These are phyloP conservation scores for Gossypium herbaceum DNA, from an alignment of 345 rosid genomes.

Conservation along the genomic window DNA sequence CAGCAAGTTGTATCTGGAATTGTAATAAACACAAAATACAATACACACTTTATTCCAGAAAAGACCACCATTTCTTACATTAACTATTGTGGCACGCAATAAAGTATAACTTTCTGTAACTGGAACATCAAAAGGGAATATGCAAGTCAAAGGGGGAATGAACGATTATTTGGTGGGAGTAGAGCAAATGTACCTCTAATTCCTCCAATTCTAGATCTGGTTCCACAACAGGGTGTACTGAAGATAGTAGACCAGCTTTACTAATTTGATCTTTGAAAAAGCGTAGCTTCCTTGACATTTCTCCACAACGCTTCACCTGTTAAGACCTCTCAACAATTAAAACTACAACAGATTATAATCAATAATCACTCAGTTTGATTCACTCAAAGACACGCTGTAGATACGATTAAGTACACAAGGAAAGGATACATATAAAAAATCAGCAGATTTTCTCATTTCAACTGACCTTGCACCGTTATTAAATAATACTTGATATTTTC, in stretches of 20 bases:
- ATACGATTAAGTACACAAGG: not conserved
- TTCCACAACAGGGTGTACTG: slow-evolving; percentile 53
- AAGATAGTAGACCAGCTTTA: slow-evolving; percentile 78
- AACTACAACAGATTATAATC: slow-evolving; percentile 15
- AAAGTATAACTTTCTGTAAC: not conserved
- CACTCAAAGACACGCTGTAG: not conserved
- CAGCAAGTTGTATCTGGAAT: slow-evolving; percentile 74
- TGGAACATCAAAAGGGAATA: not conserved
- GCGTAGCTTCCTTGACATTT: slow-evolving; percentile 89
- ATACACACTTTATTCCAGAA: slow-evolving; percentile 16
- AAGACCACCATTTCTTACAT: not conserved
- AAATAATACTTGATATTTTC: not conserved
- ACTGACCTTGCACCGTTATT: not conserved
- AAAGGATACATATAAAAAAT: not conserved
- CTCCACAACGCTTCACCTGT: slow-evolving; percentile 93
- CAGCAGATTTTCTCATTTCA: not conserved
- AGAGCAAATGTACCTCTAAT: slow-evolving; percentile 59
- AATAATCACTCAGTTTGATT: not conserved
- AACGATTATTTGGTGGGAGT: not conserved
- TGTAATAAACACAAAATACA: slow-evolving; percentile 21
- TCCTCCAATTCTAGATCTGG: slow-evolving; percentile 82
- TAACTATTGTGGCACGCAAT: not conserved
- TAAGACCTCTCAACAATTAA: slow-evolving; percentile 25
- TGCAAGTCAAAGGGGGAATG: slow-evolving; percentile 3
- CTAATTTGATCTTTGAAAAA: slow-evolving; percentile 86